Base-by-base conservation (phyloP, 768 basidiomycete genomes). In the Boletus pseudopeckii region DNA sequence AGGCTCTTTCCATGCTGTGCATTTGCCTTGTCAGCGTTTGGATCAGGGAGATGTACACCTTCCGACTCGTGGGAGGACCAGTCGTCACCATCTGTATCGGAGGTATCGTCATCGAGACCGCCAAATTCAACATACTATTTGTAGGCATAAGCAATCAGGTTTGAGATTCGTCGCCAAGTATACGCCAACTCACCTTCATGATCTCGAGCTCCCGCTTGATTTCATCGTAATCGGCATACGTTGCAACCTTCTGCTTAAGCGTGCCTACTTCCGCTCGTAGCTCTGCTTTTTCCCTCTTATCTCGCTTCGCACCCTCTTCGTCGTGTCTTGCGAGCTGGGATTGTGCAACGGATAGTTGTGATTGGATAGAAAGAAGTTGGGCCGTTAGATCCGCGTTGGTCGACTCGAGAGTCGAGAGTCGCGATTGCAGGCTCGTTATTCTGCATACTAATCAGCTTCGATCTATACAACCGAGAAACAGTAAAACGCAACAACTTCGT, bases 201-300 rank as follows among this genome's bases (percentile, higher is more conserved):
- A 99, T 98, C 65, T 94, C 94, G 28, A 99, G 79, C 69, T 99
- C 97, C 26, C 97, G 86, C 75, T 98, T 98, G 65, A 98, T 85
- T 73, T 98, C 95, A 64, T 98, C 96, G 63, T 99, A 98, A 70
- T 99, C 93, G 15, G 70, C 70, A 56, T 87, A 90, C 58, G 82
- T 82, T 62, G 82, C 84, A 36, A 98, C 73, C 59, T 84, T 85
- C 33, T 74, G 71, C 66, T 80, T 85, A 2, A 95, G 75, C 45
- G 78, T 78, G 15, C 88, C 86, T 5, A 87, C 74, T 71, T 97
- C 94, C 3, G 68, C 67, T 4, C 67, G 72, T 83, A 90, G 52
- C 30, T 68, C 56, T 14, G 39, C 33, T 14, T 28, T 57, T 28
- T 60, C 66, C 40, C 54, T 64, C 38, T 46, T 57, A 32, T 55